phyloP scores from a whole-genome alignment of 352 stramenopile genomes.

The Phytophthora capsici region DNA sequence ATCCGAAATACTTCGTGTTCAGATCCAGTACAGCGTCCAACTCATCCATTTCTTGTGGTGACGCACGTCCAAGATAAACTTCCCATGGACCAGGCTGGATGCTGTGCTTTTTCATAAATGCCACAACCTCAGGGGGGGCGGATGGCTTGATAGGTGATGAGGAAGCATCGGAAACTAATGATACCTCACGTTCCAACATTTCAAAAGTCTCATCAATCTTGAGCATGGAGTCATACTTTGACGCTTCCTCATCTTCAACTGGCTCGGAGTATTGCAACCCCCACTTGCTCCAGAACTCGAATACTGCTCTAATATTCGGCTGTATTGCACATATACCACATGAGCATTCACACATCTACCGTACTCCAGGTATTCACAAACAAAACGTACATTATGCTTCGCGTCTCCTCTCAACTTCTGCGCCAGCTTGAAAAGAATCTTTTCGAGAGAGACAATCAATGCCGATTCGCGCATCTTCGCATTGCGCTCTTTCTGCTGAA shows the following conservation, averaged over 20 bases:
- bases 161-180: constrained; percentile 64
- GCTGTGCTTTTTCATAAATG: constrained; percentile 80
- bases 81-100: constrained; percentile 85
- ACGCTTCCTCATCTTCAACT: constrained; percentile 38
- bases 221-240: constrained; percentile 51
- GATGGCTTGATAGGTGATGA: constrained; percentile 73
- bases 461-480: constrained; percentile 74
- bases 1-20: constrained; percentile 81
- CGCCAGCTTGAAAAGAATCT: constrained; percentile 64
- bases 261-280: constrained; percentile 67
- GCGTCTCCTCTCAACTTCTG: constrained; percentile 69
- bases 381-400: constrained; percentile 69
- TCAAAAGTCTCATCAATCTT: constrained; percentile 71
- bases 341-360: no score
- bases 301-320: constrained; percentile 76
- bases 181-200: constrained; percentile 63
- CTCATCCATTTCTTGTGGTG: constrained; percentile 71
- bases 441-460: constrained; percentile 70
- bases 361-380: background rate
- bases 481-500: constrained; percentile 77
- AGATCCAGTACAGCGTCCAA: constrained; percentile 68
- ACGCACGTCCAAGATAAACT: constrained; percentile 75
- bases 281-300: constrained; percentile 88
- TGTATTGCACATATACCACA: no score
- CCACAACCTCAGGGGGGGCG: constrained; percentile 65